Conservation (phyloP, 1,284 basidiomycete species). For the Meripilus lineatus region DNA sequence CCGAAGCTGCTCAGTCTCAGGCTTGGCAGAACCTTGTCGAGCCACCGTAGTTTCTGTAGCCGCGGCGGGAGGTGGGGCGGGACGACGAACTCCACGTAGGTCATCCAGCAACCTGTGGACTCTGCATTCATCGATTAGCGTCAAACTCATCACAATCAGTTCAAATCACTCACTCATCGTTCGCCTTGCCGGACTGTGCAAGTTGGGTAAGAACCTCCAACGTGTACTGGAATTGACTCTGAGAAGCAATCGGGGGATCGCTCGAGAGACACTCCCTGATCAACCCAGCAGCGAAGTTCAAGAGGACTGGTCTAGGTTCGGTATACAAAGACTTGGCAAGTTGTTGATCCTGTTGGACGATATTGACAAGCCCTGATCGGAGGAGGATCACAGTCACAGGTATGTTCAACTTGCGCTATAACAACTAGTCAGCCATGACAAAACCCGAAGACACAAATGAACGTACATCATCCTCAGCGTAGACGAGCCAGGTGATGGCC, state of each 20-base stretch:
- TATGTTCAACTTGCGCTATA: constrained; percentile 91
- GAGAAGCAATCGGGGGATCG: constrained; percentile 75
- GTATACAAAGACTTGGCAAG: constrained; percentile 84
- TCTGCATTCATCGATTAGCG: constrained; percentile 27
- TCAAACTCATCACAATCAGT: neutral
- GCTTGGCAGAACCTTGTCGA: constrained; percentile 51
- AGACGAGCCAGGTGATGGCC: constrained; percentile 95
- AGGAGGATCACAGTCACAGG: constrained; percentile 90
- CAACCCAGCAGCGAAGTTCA: constrained; percentile 82
- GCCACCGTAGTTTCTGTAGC: constrained; percentile 31
- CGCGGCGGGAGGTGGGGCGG: constrained; percentile 28
- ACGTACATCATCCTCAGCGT: constrained; percentile 91
- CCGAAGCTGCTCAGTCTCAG: constrained; percentile 66
- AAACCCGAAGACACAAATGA: neutral
- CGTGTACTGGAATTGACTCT: constrained; percentile 77
- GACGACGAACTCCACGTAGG: constrained; percentile 56
- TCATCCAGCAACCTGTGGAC: constrained; percentile 66
- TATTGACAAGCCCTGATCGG: constrained; percentile 77
- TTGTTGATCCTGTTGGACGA: constrained; percentile 84
- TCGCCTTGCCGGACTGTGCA: constrained; percentile 70
- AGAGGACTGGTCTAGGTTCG: constrained; percentile 73
- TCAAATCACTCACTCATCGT: constrained; percentile 77
- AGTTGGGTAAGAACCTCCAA: constrained; percentile 80
- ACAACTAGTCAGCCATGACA: constrained; percentile 11
- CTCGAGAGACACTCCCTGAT: constrained; percentile 84